phyloP scores from a whole-genome alignment of 139 green algal genomes.

The Picochlorum sp. region DNA sequence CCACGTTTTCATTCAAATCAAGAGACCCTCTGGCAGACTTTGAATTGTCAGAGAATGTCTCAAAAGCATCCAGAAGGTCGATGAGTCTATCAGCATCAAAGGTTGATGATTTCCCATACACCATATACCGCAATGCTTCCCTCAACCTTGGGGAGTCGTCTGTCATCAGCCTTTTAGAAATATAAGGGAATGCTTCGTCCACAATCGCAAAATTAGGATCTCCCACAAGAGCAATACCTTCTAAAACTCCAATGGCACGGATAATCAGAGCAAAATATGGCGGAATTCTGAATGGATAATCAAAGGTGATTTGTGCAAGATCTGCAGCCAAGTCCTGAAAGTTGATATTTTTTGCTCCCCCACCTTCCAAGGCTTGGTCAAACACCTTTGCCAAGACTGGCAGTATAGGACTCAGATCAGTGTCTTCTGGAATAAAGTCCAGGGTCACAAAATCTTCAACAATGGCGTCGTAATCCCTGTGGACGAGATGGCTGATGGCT shows the following conservation, averaged over 20 bases:
- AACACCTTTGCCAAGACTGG: slow-evolving; percentile 79
- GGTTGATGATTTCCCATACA: slow-evolving; percentile 38
- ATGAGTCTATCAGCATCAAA: slow-evolving; percentile 88
- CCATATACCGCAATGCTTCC: slow-evolving; percentile 63
- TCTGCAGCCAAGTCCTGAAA: slow-evolving; percentile 96
- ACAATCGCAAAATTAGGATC: slow-evolving; percentile 91
- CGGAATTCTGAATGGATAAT: slow-evolving; percentile 89
- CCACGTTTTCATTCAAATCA: slow-evolving; percentile 23
- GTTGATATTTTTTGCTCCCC: slow-evolving; percentile 93
- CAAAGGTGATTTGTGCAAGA: slow-evolving; percentile 97
- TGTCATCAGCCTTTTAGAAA: slow-evolving; percentile 85
- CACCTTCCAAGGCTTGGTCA: slow-evolving; percentile 75
- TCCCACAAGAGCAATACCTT: slow-evolving; percentile 61
- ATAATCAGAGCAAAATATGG: slow-evolving; percentile 94
- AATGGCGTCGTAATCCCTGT: slow-evolving; percentile 95
- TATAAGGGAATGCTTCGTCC: slow-evolving; percentile 97
- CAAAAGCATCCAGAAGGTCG: slow-evolving; percentile 92
- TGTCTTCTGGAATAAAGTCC: slow-evolving; percentile 91
- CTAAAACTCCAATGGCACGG: slow-evolving; percentile 81
- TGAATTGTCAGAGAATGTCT: slow-evolving; percentile 69
- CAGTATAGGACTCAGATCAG: slow-evolving; percentile 89
- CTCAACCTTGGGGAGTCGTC: slow-evolving; percentile 79
- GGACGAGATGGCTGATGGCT: slow-evolving; percentile 95
- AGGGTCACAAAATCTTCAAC: slow-evolving; percentile 96
- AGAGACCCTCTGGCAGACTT: slow-evolving; percentile 46